Base-by-base conservation (phyloP, 75 land plant species). In the Pinus albicaulis region DNA sequence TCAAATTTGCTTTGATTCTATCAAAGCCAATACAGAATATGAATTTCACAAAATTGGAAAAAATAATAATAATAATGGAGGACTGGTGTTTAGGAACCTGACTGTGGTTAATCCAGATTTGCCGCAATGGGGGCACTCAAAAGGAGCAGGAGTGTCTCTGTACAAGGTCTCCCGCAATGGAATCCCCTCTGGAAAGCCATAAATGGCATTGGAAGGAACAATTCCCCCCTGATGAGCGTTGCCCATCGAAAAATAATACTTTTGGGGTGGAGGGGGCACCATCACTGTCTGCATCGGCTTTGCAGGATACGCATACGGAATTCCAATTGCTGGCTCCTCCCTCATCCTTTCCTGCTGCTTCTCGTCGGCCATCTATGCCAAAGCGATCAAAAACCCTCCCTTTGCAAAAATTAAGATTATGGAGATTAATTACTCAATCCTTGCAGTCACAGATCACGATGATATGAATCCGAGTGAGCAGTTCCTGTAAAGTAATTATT, bases 121-220 rank as follows among this genome's bases (percentile, higher is more conserved):
- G 16, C 91, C 92, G 73, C 99, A 95, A 77, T 89, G 84, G 36
- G 86, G 79, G 87, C 99, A 95, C 62, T 81, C 81, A 74, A 93
- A 93, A 53, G 98, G 99, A 5, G 97, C 99, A 1, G 92, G 94
- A 17, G 99, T 93, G 77, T 95, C 99, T 20, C 88, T 80, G 76
- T 55, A 93, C 68, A 93, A 81, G 57, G 99, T 95, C 78, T 95
- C 95, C 69, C 76, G 99, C 79, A 94, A 55, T 7, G 91, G 92
- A 65, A 95, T 86, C 17, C 99, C 97, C 44, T 85, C 81, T 17
- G 91, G 90, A 56, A 88, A 86, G 16, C 86, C 88, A 77, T 74
- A 82, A 26, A 95, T 72, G 28, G 99, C 97, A 82, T 93, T 90
- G 36, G 97, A 86, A 17, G 99, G 99, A 36, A 90, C 62, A 79